These are phyloP conservation scores for Thelonectria olida DNA, from an alignment of 2,329 filamentous ascomycete genomes.

Conservation along the genomic window DNA sequence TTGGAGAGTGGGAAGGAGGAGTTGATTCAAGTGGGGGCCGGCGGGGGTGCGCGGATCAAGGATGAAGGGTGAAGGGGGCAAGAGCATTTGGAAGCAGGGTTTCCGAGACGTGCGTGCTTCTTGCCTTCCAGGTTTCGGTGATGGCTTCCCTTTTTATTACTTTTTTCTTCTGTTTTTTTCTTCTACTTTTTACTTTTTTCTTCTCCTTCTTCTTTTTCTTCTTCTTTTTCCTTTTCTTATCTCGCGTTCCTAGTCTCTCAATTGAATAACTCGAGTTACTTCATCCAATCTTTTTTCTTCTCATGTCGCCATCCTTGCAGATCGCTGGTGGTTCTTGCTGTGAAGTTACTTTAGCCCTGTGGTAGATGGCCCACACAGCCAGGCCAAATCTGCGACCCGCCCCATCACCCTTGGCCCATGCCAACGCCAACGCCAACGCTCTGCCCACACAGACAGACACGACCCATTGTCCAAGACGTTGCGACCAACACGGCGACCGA, in stretches of 20 bases:
- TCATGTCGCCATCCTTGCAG: not conserved
- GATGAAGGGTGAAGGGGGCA: conserved; percentile 11
- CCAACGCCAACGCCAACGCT: conserved; percentile 18
- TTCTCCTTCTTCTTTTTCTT: not conserved
- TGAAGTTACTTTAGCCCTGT: conserved; percentile 36
- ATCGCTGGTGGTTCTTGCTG: conserved; percentile 10
- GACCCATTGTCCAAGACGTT: conserved; percentile 17
- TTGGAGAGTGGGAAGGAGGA: conserved; percentile 4
- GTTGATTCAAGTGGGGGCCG: conserved; percentile 13
- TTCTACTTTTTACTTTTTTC: conserved; percentile 1
- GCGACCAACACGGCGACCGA: conserved; percentile 3
- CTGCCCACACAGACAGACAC: conserved; percentile 22
- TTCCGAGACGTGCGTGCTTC: conserved; percentile 20
- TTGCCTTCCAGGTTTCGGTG: conserved; percentile 9
- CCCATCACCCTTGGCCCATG: too few relatives aligned
- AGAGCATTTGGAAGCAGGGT: conserved; percentile 27
- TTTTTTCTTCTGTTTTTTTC: conserved; percentile 7
- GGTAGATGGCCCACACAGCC: conserved; percentile 29
- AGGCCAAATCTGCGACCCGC: conserved; percentile 41
- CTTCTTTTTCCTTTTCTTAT: conserved; percentile 11
- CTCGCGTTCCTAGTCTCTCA: not conserved
- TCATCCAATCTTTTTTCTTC: conserved; percentile 1
- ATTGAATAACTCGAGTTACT: conserved; percentile 17
- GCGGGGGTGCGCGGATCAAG: conserved; percentile 22
- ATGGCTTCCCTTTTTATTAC: conserved; percentile 6